These are phyloP conservation scores for Pulveroboletus sp. DNA, from an alignment of 768 basidiomycete genomes.

Conservation along the genomic window DNA sequence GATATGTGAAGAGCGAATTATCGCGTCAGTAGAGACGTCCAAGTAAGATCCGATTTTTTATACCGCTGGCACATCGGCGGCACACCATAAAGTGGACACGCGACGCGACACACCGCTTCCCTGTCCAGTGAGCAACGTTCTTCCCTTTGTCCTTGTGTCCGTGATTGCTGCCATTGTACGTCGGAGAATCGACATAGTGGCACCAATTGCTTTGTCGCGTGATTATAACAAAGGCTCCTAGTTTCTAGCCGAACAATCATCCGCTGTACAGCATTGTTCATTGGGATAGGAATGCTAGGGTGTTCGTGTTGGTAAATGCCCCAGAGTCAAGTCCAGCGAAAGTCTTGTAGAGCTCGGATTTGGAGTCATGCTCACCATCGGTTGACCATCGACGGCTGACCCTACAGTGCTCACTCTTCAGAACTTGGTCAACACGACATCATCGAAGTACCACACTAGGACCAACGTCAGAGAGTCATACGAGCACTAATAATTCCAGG, in stretches of 20 bases:
- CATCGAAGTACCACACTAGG: not conserved
- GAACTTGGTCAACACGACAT: not conserved
- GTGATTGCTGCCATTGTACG: conserved; percentile 15
- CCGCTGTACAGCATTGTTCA: not conserved
- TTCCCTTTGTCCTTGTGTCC: conserved; percentile 12
- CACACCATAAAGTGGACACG: not conserved
- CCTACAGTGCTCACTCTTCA: not conserved
- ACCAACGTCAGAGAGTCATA: not conserved
- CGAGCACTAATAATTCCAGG: too few relatives aligned
- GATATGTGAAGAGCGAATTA: not conserved
- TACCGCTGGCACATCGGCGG: conserved; percentile 8
- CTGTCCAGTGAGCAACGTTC: not conserved
- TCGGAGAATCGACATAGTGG: not conserved
- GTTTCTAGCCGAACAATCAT: not conserved
- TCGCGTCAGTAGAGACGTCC: not conserved
- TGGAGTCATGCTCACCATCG: too few relatives aligned
- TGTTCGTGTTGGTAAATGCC: not conserved
- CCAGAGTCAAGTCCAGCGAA: not conserved
- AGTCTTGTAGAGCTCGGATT: too few relatives aligned
- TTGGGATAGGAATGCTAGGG: too few relatives aligned
- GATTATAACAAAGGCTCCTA: not conserved
- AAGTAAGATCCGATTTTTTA: conserved; percentile 4
- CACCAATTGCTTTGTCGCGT: conserved; percentile 6
- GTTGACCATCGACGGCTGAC: too few relatives aligned
- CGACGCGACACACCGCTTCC: not conserved